Evolutionary conservation across 202 grass and related monocot species (phyloP).

Genomic region (Zoysia matrella): DNA sequence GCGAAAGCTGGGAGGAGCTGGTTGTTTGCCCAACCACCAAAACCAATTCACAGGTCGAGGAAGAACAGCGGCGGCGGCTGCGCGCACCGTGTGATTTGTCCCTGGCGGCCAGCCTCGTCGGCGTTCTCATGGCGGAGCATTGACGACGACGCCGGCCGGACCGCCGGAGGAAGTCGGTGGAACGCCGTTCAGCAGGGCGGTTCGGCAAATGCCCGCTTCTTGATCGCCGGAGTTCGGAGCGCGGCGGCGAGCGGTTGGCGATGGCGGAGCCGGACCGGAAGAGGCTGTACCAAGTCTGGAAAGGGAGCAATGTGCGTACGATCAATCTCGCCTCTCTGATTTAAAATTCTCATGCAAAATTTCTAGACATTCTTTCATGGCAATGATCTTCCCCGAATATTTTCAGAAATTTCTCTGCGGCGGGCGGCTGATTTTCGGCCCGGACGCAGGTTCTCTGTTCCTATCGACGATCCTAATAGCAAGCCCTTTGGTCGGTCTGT

Average conservation of each 20-base stretch:
- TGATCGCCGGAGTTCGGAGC: background rate
- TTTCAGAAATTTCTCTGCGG: slow-evolving; percentile 85
- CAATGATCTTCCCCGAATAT: too few relatives aligned
- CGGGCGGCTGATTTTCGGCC: slow-evolving; percentile 32
- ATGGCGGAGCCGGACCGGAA: slow-evolving; percentile 22
- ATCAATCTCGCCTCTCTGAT: slow-evolving; percentile 14
- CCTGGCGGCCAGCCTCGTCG: background rate
- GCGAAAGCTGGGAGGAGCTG: background rate
- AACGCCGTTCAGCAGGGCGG: background rate
- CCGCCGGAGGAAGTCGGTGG: background rate
- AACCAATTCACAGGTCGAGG: slow-evolving; percentile 27
- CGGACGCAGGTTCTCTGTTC: slow-evolving; percentile 70
- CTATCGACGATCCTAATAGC: slow-evolving; percentile 66
- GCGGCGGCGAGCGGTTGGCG: background rate
- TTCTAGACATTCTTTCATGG: background rate
- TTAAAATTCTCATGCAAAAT: background rate
- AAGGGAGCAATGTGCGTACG: slow-evolving; percentile 76
- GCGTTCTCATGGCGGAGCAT: background rate
- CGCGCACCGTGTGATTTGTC: background rate
- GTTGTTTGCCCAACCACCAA: slow-evolving; percentile 20
- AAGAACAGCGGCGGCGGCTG: background rate
- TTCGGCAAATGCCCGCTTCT: background rate
- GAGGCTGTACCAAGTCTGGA: slow-evolving; percentile 86
- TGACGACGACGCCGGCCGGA: background rate
- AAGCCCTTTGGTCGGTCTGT: slow-evolving; percentile 60